Evolutionary conservation across 169 alveolate genomes (phyloP).

Genomic region (Sarcocystis neurona): DNA sequence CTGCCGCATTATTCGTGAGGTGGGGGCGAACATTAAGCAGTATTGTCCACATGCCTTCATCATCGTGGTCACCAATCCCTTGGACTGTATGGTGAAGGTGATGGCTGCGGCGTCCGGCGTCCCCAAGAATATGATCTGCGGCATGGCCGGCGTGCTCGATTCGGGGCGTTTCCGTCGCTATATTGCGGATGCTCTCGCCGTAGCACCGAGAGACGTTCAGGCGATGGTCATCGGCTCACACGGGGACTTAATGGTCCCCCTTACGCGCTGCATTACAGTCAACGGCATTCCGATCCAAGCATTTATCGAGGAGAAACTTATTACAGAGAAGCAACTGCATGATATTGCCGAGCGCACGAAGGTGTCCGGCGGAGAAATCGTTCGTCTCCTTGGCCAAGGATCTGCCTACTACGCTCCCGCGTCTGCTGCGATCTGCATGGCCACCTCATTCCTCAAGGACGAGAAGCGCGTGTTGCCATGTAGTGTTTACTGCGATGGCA

Average conservation of each 20-base stretch:
- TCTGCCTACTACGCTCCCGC: slow-evolving; percentile 81
- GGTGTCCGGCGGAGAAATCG: slow-evolving; percentile 76
- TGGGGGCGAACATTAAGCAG: slow-evolving; percentile 71
- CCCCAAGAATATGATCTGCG: slow-evolving; percentile 52
- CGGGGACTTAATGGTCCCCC: slow-evolving; percentile 80
- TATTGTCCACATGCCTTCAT: slow-evolving; percentile 77
- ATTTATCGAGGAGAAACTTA: slow-evolving; percentile 61
- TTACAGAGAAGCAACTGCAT: slow-evolving; percentile 70
- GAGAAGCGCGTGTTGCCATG: slow-evolving; percentile 75
- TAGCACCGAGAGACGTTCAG: slow-evolving; percentile 72
- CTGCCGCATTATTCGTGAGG: slow-evolving; percentile 71
- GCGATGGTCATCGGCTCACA: slow-evolving; percentile 81
- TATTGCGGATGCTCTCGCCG: slow-evolving; percentile 72
- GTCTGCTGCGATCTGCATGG: slow-evolving; percentile 75
- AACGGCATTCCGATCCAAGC: slow-evolving; percentile 74
- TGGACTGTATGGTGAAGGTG: slow-evolving; percentile 65
- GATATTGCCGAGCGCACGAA: slow-evolving; percentile 74
- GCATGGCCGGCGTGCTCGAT: slow-evolving; percentile 78
- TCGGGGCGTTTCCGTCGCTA: slow-evolving; percentile 74
- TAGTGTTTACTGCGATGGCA: slow-evolving; percentile 72
- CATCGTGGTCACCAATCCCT: slow-evolving; percentile 78
- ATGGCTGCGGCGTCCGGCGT: slow-evolving; percentile 46
- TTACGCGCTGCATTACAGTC: slow-evolving; percentile 67
- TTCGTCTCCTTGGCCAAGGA: slow-evolving; percentile 71
- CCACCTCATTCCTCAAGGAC: slow-evolving; percentile 72